Evolutionary conservation across 495 filamentous ascomycete species (phyloP), one percentile per base, ranked within the genome.

Genomic region (Chaetomidium leptoderma): DNA sequence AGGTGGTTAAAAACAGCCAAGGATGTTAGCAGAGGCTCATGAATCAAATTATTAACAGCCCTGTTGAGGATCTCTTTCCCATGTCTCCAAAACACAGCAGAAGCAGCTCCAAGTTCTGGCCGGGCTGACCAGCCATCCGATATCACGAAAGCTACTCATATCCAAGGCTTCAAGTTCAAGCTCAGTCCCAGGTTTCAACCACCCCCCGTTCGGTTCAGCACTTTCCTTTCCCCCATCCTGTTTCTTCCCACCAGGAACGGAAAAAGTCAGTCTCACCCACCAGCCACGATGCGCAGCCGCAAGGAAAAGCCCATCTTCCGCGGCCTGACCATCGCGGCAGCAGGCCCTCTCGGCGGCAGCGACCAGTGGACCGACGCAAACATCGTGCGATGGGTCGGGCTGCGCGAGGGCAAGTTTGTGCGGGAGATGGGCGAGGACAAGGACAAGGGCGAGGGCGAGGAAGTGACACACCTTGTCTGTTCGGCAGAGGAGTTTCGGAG

Each of bases 401-500:
- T 63, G 39, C 65, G 69, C 24, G 63, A 51, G 13, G 74, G 65
- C 29, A 46, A 2, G 17, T 71, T 70, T 60, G 36, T 37, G 7
- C 7, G 44, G 27, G 52, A 35, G 17, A 35, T 13, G 24, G 27
- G n/a, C n/a, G n/a, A 32, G 16, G 27, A 2, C 3, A 4, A 7
- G 30, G 29, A n/a, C 0, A 3, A 4, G 14, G 53, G 21, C 6
- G 10, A 21, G 45, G 30, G 23, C 17, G 63, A 64, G 36, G 61
- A 50, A 1, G 70, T 73, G 6, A 78, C 74, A 0, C 74, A 78
- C 44, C 58, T 76, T 0, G 53, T 78, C 7, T 72, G 72, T 46
- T 65, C 70, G 0, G 13, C 33, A n/a, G 57, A 61, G 32, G 67
- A 70, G 42, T 72, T 70, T 30, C 2, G 30, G 36, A 55, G 71